Evolutionary conservation across 2,329 filamentous ascomycete species (phyloP), one percentile per base, ranked within the genome.

Genomic region (Alternaria infectoria): DNA sequence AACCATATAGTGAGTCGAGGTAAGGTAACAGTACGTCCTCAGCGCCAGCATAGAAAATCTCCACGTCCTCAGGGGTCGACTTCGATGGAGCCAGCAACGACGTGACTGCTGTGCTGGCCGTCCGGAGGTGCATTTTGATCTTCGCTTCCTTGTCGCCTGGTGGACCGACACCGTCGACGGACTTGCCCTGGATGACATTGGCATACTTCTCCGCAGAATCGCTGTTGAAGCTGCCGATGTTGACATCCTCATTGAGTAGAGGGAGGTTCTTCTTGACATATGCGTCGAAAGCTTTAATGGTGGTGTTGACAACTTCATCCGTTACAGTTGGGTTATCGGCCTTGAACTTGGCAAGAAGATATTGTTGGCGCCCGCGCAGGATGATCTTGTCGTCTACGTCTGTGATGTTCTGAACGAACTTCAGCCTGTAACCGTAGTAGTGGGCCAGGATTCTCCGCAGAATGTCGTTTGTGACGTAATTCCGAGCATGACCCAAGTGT

Each of bases 371-470:
- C 13, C 91, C 88, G 59, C 86, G 83, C 13, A 90, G 77, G 66
- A 89, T 89, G 73, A 89, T 92, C 84, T 89, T 80, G 70, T 81
- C 79, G 40, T 81, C 78, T 5, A 81, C 77, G 64, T 81, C 93
- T 26, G 93, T 97, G 67, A 96, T 93, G 81, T 97, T 97, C 90
- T 96, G 96, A 69, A 97, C 92, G 81, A 96, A 97, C 64, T 90
- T 88, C 69, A 97, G 88, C 45, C 93, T 84, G 79, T 91, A 96
- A 65, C 89, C 88, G 78, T 97, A 96, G 81, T 96, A 95, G 79
- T 95, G 89, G 74, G 87, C 85, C 80, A 97, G 82, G 72, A 97
- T 92, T 73, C 93, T 89, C 65, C 93, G 88, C 5, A 97, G 89
- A 68, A 97, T 93, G 79, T 97, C 93, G 49, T 92, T 95, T 54